Percentiles rank a stretch among this genome's conserved stretches.
These are phyloP conservation scores for Cytospora piceae DNA, from an alignment of 2,329 filamentous ascomycete genomes.

Conservation along the genomic window DNA sequence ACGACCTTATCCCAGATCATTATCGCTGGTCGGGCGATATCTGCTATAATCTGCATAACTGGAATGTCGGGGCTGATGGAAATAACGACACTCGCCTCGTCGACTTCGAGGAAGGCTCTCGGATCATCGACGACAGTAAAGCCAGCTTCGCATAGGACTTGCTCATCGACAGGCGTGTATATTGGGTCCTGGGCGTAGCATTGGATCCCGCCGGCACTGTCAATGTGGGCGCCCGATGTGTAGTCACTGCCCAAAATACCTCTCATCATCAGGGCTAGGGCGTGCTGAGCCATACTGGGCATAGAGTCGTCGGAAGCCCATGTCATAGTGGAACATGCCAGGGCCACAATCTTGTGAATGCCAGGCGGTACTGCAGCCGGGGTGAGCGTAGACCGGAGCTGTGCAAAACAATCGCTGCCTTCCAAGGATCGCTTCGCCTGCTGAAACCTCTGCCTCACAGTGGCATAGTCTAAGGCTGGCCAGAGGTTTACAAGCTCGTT, in stretches of 20 bases:
- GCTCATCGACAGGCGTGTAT: conserved; percentile 33
- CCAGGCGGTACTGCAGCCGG: background rate
- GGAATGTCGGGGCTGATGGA: conserved; percentile 37
- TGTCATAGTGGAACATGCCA: conserved; percentile 5
- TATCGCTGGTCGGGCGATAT: conserved; percentile 39
- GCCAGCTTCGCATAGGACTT: conserved; percentile 33
- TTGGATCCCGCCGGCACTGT: conserved; percentile 4
- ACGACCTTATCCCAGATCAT: conserved; percentile 42
- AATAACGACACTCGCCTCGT: conserved; percentile 38
- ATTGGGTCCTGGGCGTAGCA: conserved; percentile 38
- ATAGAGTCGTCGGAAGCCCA: background rate
- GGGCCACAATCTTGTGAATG: conserved; percentile 8
- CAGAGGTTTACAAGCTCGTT: too few relatives aligned
- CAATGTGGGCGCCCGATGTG: too few relatives aligned
- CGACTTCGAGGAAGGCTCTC: conserved; percentile 39
- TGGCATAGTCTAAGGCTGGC: too few relatives aligned
- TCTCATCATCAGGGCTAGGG: background rate
- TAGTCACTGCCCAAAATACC: background rate
- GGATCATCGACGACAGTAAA: conserved; percentile 40
- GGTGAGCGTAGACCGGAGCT: too few relatives aligned
- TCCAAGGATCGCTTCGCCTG: too few relatives aligned
- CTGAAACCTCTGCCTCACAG: too few relatives aligned
- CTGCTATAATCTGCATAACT: conserved; percentile 40
- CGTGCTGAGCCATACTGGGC: conserved; percentile 6
- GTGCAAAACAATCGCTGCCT: too few relatives aligned